These are phyloP conservation scores for Porphyrellus sp. DNA, from an alignment of 1,284 basidiomycete species.

Conservation along the genomic window DNA sequence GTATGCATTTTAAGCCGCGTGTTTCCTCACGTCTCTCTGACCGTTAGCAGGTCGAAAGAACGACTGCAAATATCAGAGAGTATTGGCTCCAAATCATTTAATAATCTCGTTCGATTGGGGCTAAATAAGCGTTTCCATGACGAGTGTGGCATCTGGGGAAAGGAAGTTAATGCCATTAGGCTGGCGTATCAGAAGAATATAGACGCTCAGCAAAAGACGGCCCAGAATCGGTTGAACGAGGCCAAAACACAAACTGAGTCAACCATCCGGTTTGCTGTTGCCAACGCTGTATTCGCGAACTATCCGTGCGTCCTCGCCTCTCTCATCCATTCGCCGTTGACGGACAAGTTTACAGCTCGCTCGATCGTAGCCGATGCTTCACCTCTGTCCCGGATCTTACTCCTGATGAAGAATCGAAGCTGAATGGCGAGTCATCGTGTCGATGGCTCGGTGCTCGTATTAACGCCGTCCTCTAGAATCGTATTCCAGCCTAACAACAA, in stretches of 20 bases:
- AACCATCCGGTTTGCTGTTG: constrained; percentile 27
- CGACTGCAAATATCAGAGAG: constrained; percentile 30
- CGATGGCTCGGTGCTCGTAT: background rate
- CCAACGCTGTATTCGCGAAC: constrained; percentile 24
- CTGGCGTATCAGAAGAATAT: constrained; percentile 4
- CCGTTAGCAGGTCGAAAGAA: constrained; percentile 25
- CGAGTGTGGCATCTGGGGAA: constrained; percentile 28
- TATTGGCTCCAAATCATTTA: constrained; percentile 31
- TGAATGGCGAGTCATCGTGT: constrained; percentile 11
- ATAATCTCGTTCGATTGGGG: constrained; percentile 33
- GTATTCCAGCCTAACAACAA: constrained; percentile 17
- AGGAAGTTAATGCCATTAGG: constrained; percentile 16
- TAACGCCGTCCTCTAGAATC: constrained; percentile 9
- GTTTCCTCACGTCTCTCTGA: constrained; percentile 1
- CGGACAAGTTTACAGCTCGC: constrained; percentile 9
- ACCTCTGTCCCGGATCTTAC: constrained; percentile 13
- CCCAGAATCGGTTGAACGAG: constrained; percentile 9
- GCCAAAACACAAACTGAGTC: constrained; percentile 15
- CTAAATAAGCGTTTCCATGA: constrained; percentile 33
- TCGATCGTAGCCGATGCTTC: constrained; percentile 23
- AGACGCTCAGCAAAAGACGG: constrained; percentile 12
- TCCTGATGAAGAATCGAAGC: constrained; percentile 13
- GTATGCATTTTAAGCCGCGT: constrained; percentile 13
- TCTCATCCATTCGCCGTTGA: background rate
- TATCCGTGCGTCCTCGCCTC: constrained; percentile 30